Base-by-base conservation (phyloP, 192 early-diverging fungal species). In the Phycomyces blakesleeanus region DNA sequence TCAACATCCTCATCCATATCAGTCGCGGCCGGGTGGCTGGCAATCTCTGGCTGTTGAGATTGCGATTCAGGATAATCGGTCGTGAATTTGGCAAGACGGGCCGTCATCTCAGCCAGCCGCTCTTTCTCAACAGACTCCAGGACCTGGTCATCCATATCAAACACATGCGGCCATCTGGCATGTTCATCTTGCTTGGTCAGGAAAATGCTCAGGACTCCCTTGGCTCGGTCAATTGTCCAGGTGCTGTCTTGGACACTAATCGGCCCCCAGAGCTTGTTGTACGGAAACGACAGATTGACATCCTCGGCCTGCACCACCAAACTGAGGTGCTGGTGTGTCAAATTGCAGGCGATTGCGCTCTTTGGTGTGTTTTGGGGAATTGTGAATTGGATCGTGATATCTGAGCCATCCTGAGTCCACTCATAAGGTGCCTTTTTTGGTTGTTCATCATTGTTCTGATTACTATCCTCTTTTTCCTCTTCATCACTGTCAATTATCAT, bases 111-210 rank as follows among this genome's bases (percentile, higher is more conserved):
- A n/a, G 73, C 78, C 69, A 89, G 82, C 22, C 83, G 78, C 24
- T 76, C 80, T 0, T 81, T 67, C 34, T 84, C 83, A 40, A 91
- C 68, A 0, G 82, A 85, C 65, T 91, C 89, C 26, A 80, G 61
- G 0, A 79, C 81, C 22, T 77, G 81, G 56, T 91, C 86, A 2
- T 59, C 70, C 25, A 53, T 40, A n/a, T 73, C 74, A 71, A 90
- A 91, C 10, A 90, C 75, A 16, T 84, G 80, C 3, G 83, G 68
- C 89, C 89, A 91, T 21, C 88, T 74, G 9, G 80, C 81, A 27
- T 81, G 72, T 55, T 78, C 65, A 56, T 84, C 74, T 25, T 75
- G 60, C 62, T 91, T 91, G 49, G 83, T 81, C 21, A 91, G 49
- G 57, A 74, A 79, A 21, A 91, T 44, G 0, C 87, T 87, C 24